Conservation (phyloP, 768 basidiomycete species). For the Heimioporus sp. region DNA sequence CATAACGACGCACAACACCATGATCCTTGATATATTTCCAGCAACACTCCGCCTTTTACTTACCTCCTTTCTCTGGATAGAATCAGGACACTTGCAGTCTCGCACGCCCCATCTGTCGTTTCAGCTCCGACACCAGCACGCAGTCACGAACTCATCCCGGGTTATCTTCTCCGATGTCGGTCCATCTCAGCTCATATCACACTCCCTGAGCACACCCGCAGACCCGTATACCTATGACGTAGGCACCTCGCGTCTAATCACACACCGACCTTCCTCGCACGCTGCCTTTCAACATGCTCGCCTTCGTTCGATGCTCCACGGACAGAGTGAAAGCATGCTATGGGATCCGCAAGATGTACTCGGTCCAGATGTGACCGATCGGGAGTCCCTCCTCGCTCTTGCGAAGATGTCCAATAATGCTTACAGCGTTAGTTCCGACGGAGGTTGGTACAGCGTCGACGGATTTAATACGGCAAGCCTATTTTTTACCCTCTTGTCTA, state of each 20-base stretch:
- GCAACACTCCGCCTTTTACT: slow-evolving; percentile 41
- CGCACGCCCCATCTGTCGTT: slow-evolving; percentile 47
- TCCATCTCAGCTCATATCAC: slow-evolving; percentile 28
- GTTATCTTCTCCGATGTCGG: slow-evolving; percentile 58
- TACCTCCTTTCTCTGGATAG: slow-evolving; percentile 39
- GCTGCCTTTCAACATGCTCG: slow-evolving; percentile 34
- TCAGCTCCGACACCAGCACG: slow-evolving; percentile 65
- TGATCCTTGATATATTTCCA: slow-evolving; percentile 34
- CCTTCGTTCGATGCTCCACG: slow-evolving; percentile 35
- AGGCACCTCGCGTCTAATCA: slow-evolving; percentile 35
- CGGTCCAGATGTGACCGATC: slow-evolving; percentile 70
- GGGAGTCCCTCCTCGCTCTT: slow-evolving; percentile 68
- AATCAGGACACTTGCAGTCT: slow-evolving; percentile 21
- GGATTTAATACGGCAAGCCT: slow-evolving; percentile 60
- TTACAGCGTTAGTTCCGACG: slow-evolving; percentile 53
- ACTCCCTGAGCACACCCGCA: slow-evolving; percentile 21
- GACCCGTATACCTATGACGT: slow-evolving; percentile 41
- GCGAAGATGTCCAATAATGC: slow-evolving; percentile 92
- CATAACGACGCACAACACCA: slow-evolving; percentile 8
- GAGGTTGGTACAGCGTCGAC: slow-evolving; percentile 71
- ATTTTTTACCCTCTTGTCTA: not conserved
- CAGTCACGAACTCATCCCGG: slow-evolving; percentile 49
- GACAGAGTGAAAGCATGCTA: slow-evolving; percentile 39
- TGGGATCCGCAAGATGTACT: slow-evolving; percentile 68
- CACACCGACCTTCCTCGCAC: slow-evolving; percentile 48